These are phyloP conservation scores for Aureobasidium sp. DNA, from an alignment of 2,329 filamentous ascomycete species.

Conservation along the genomic window DNA sequence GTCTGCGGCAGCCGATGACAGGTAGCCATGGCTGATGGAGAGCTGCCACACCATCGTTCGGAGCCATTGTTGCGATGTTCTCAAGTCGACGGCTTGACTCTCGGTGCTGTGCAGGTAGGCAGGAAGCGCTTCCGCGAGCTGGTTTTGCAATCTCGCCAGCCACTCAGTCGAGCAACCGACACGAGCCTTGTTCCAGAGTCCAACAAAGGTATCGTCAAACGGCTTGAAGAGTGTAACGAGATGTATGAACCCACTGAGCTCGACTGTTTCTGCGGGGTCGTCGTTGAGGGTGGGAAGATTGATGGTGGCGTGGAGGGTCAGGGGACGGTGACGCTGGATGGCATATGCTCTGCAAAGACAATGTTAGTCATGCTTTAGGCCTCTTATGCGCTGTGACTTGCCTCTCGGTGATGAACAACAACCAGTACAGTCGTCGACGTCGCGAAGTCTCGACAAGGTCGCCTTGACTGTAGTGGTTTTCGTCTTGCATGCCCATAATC, in stretches of 20 bases:
- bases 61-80: constrained; percentile 65
- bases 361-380: neutral
- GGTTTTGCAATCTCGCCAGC: constrained; percentile 43
- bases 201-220: constrained; percentile 57
- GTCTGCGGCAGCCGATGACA: constrained; percentile 50
- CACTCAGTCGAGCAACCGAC: constrained; percentile 40
- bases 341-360: constrained; percentile 51
- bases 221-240: constrained; percentile 56
- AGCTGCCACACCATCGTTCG: constrained; percentile 66
- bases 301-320: constrained; percentile 55
- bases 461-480: constrained; percentile 46
- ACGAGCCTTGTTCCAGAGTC: constrained; percentile 55
- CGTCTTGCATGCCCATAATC: constrained; percentile 53
- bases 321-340: constrained; percentile 56
- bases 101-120: constrained; percentile 53
- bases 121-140: constrained; percentile 48
- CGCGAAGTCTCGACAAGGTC: constrained; percentile 48
- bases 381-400: constrained; percentile 22
- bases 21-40: constrained; percentile 57
- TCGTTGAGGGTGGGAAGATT: constrained; percentile 45
- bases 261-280: constrained; percentile 47
- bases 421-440: constrained; percentile 54
- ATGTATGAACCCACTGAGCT: constrained; percentile 53
- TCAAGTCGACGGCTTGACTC: constrained; percentile 61
- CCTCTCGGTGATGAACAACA: constrained; percentile 57